Evolutionary conservation across 2,329 filamentous ascomycete species (phyloP), one percentile per base, ranked within the genome.

Genomic region (Claviceps sp.): DNA sequence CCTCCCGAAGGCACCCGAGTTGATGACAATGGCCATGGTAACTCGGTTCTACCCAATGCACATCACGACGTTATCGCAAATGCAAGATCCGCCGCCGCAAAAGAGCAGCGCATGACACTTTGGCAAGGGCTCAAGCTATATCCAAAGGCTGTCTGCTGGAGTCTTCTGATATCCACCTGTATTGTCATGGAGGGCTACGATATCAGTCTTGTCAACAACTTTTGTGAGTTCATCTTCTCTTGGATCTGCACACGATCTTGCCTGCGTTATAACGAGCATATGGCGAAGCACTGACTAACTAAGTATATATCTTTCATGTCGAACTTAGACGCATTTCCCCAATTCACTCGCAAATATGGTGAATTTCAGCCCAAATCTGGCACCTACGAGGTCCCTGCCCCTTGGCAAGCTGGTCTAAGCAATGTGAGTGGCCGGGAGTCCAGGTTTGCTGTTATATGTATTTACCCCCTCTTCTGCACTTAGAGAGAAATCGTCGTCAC

Each of bases 141-240:
- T 64, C 89, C 88, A 54, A 91, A 94, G 71, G 89, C 89, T 22
- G 83, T 94, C 52, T 77, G 72, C 22, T 95, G 88, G 87, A 88
- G 83, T 60, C 62, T 95, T 49, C 72, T 94, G 54, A 90, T 95
- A 66, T 91, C 85, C n/a, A 91, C 87, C 0, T 90, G 86, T 64
- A 93, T 95, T 62, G 81, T 80, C 61, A 95, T 95, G 89, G 89
- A 95, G 67, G 89, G 87, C 38, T 94, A 90, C 70, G 88, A 95
- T 63, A 75, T 93, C 54, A 83, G 80, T 61, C 72, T 94, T 50
- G 80, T 93, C 60, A 88, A 84, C 71, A 90, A 90, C 68, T 89
- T 93, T 63, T 90, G 80, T 70, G 68, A 61, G 56, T 59, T 30
- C 5, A 41, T 30, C 11, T 10, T n/a, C 2, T 24, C 14, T 24